These are phyloP conservation scores for Teratosphaeriaceae sp. DNA, from an alignment of 2,329 filamentous ascomycete species.

Conservation along the genomic window DNA sequence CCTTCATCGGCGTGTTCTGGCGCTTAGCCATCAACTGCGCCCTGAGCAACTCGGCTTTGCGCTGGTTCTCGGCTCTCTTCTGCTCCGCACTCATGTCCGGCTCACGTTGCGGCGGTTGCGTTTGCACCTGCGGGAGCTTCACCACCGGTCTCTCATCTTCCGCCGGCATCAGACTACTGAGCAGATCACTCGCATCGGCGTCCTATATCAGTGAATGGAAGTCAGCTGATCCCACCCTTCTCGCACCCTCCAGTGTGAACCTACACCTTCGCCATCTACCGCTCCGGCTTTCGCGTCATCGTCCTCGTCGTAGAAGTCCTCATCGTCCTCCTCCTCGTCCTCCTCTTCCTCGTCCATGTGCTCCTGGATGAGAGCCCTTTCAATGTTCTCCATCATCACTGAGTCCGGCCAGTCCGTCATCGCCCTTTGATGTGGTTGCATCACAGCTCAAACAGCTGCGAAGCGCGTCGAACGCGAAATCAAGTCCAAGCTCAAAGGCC, in stretches of 20 bases:
- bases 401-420: slow-evolving; percentile 19
- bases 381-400: slow-evolving; percentile 17
- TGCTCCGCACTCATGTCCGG: slow-evolving; percentile 3
- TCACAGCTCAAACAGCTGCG: background rate
- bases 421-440: background rate
- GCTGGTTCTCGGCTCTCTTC: slow-evolving; percentile 20
- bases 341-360: slow-evolving; percentile 8
- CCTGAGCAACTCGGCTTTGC: slow-evolving; percentile 27
- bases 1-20: slow-evolving; percentile 16
- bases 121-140: background rate
- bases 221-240: slow-evolving; percentile 1
- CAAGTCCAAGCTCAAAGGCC: background rate
- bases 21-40: slow-evolving; percentile 22
- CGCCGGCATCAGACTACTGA: slow-evolving; percentile 2
- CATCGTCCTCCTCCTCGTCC: slow-evolving; percentile 16
- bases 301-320: slow-evolving; percentile 19
- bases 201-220: background rate
- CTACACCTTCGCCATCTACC: too few species aligned
- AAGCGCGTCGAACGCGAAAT: background rate
- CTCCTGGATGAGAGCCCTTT: slow-evolving; percentile 7
- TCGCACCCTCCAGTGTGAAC: background rate
- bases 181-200: slow-evolving; percentile 1
- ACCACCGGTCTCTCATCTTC: background rate
- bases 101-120: background rate
- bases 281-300: background rate